phyloP scores from a whole-genome alignment of 1,284 basidiomycete species.

The Apiotrichum laibachii region DNA sequence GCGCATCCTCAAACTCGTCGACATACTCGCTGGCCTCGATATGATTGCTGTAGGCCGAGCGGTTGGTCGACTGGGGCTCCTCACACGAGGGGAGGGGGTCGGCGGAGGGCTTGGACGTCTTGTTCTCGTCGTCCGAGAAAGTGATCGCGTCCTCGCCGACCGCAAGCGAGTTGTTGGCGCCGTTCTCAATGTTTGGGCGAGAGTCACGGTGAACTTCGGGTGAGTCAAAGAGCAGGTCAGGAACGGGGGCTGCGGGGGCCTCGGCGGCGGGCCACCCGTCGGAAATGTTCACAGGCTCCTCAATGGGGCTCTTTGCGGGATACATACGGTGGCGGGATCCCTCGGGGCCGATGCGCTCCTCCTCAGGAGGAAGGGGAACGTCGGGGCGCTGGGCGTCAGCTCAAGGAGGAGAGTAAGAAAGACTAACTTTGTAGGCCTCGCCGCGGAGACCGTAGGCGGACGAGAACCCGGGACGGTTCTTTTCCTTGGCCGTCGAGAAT shows the following conservation, averaged over 20 bases:
- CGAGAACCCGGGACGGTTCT: constrained; percentile 10
- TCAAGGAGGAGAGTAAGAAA: neutral
- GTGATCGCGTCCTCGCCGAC: no score
- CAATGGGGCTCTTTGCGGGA: constrained; percentile 28
- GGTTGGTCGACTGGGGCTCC: neutral
- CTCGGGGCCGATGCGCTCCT: constrained; percentile 24
- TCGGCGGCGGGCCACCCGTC: constrained; percentile 28
- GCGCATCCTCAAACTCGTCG: no score
- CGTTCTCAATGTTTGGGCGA: no score
- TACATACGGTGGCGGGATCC: constrained; percentile 32
- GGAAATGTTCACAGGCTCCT: constrained; percentile 26
- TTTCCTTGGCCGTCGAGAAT: neutral
- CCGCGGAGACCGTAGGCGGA: constrained; percentile 24
- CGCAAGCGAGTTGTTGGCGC: no score
- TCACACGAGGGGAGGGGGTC: no score
- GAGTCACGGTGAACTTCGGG: neutral
- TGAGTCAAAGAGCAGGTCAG: neutral
- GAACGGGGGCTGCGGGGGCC: neutral
- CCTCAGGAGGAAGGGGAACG: constrained; percentile 22
- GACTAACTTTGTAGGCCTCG: neutral
- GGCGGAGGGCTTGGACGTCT: no score
- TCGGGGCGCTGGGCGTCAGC: neutral
- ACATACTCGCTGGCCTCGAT: no score
- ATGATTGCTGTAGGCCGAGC: no score
- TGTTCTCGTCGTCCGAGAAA: no score